Base-by-base conservation (phyloP, 495 filamentous ascomycete species). In the Penicillium macrosclerotiorum region DNA sequence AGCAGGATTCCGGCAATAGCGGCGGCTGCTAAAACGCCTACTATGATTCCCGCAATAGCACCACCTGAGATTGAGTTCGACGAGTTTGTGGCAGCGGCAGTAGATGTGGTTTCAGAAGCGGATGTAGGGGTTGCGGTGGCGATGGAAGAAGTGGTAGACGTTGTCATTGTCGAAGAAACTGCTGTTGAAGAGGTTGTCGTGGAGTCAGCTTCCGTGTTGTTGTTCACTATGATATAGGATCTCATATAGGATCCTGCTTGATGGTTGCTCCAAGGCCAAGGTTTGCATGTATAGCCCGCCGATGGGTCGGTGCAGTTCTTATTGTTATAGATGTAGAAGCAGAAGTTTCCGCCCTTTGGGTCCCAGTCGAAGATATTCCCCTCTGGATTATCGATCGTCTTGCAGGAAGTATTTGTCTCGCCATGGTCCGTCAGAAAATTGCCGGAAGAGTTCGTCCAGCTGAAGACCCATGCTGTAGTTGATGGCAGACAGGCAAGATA, bases 1-100 rank as follows among this genome's bases (percentile, higher is more conserved):
- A 61, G 60, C 2, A 74, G 33, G 32, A 59, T 65, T 4, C 62
- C 54, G 30, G 73, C 66, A 8, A 68, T 63, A 3, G 66, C 68
- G 1, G 68, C 62, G 0, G 61, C 68, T 9, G 71, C 34, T 1
- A 69, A 45, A 33, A 62, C 68, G 2, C 68, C 47, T 0, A 75
- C 54, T 4, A 64, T 52, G n/a, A 75, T 60, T n/a, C 61, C 61
- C 2, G 57, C 58, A 42, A 64, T 64, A 0, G 54, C 57, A 11
- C 61, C 61, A 4, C 46, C 49, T 2, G 54, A 59, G 8, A 59
- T 29, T 31, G 39, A 36, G n/a, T n/a, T n/a, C n/a, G n/a, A n/a
- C n/a, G n/a, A n/a, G n/a, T n/a, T n/a, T n/a, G 52, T 27, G 11
- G 34, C 29, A 9, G 37, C 25, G 23, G 42, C 18, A 3, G 13